phyloP scores from a whole-genome alignment of 192 early-diverging fungal genomes.

The Gaertneriomyces semiglobifer region DNA sequence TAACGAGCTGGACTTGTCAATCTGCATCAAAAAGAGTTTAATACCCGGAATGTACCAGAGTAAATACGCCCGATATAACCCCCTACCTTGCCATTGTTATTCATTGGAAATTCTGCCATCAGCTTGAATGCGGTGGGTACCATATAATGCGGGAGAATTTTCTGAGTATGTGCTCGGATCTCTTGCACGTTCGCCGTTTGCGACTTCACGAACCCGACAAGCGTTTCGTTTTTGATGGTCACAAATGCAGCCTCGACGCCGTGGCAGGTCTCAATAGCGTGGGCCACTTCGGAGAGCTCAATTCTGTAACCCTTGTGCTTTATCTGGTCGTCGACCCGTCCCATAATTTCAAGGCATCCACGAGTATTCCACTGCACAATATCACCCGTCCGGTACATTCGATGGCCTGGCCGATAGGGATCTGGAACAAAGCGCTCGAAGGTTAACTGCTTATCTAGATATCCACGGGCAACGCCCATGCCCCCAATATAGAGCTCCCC shows the following conservation, averaged over 20 bases:
- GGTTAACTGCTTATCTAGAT: slow-evolving; percentile 45
- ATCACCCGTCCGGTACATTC: slow-evolving; percentile 27
- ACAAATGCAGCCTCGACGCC: neutral
- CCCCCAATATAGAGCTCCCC: slow-evolving; percentile 46
- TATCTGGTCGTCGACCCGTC: slow-evolving; percentile 31
- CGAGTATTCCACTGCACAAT: slow-evolving; percentile 16
- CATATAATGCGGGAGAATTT: no score
- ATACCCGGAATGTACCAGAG: no score
- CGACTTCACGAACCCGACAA: no score
- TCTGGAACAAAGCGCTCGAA: slow-evolving; percentile 32
- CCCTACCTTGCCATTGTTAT: no score
- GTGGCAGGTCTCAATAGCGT: neutral
- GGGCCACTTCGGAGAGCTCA: slow-evolving; percentile 7
- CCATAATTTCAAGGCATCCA: slow-evolving; percentile 30
- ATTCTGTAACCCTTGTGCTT: slow-evolving; percentile 25
- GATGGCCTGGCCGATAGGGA: slow-evolving; percentile 22
- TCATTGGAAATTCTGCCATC: no score
- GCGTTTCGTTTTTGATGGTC: no score
- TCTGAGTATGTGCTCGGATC: no score
- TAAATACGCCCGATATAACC: no score
- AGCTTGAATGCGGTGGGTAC: no score
- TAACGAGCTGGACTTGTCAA: no score
- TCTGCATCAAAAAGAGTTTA: no score
- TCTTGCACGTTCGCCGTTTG: no score
- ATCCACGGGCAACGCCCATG: slow-evolving; percentile 34